phyloP scores from a whole-genome alignment of 306 rosid genomes.

The Purshia tridentata region DNA sequence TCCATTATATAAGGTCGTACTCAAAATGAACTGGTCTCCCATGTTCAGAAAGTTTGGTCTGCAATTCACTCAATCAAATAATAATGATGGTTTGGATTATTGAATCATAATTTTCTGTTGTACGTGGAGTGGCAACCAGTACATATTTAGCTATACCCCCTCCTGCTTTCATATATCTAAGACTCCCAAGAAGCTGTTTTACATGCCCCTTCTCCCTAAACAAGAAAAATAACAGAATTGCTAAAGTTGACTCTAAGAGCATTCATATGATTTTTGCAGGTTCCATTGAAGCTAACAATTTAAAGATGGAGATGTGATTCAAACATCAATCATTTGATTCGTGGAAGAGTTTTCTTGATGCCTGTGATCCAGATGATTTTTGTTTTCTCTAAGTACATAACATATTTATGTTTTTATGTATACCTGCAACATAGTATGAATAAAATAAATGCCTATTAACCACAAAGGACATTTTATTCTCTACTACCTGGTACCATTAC shows the following conservation, averaged over 20 bases:
- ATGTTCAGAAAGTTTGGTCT: background rate
- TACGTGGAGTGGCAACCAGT: conserved; percentile 7
- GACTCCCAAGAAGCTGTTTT: no score
- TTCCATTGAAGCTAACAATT: conserved; percentile 53
- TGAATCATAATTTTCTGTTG: background rate
- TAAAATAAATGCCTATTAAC: conserved; percentile 40
- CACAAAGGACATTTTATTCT: conserved; percentile 15
- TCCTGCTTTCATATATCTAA: background rate
- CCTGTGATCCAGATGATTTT: conserved; percentile 41
- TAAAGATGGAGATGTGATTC: conserved; percentile 76
- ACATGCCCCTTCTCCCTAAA: background rate
- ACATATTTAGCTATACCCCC: background rate
- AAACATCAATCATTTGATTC: conserved; percentile 32
- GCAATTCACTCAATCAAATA: conserved; percentile 11
- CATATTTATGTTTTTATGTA: conserved; percentile 58
- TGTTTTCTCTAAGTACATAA: conserved; percentile 49
- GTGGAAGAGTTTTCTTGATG: conserved; percentile 43
- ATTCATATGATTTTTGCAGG: conserved; percentile 37
- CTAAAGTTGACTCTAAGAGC: background rate
- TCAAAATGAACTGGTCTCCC: conserved; percentile 19
- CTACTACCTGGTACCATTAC: background rate
- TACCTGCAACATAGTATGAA: conserved; percentile 54
- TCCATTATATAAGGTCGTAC: conserved; percentile 14
- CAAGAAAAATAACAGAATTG: background rate
- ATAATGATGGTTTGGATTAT: conserved; percentile 14